Base-by-base conservation (phyloP, 345 rosid genomes). In the Camelina sativa region DNA sequence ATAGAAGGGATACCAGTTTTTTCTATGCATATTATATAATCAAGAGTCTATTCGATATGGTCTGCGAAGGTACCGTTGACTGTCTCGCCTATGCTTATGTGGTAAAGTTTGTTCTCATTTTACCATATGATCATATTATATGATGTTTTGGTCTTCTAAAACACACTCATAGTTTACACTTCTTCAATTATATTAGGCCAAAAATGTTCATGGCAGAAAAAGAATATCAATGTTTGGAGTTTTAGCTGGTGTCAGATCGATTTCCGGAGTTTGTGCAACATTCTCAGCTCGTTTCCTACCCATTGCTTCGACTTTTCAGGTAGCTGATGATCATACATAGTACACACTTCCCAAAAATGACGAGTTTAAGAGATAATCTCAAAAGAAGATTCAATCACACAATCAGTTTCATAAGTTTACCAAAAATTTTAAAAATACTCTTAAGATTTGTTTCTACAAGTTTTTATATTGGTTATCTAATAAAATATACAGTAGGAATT, bases 81-180 rank as follows among this genome's bases (percentile, higher is more conserved):
- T 89, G 91, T 80, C 89, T 93, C 5, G 92, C 97, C 37, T 78
- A 84, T 47, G 96, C 98, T 20, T 91, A 93, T 65, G 84, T 89
- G 93, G 98, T 93, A 86, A 69, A 40, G 28, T 59, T 8, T 55
- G 16, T 15, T 46, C 57, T 22, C 15, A 11, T 47, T 28, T 50
- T 28, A 44, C 16, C 32, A 19, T 3, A 25, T 53, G 12, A 11
- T 47, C 20, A 16, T 71, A 4, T 43, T 48, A 11, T 41, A 67
- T 20, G 15, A 65, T 41, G 11, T 41, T 23, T 28, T 44, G 8
- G 30, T 13, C 44, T 67, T 13, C 3, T 62, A 0, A 7, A 61
- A 15, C 8, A 10, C n/a, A 6, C 25, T 38, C 5, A n/a, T 5
- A 55, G 43, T 28, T 28, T 34, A n/a, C 11, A 30, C 6, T 32